Evolutionary conservation across 768 basidiomycete genomes (phyloP).

Genomic region (Suillus plorans): DNA sequence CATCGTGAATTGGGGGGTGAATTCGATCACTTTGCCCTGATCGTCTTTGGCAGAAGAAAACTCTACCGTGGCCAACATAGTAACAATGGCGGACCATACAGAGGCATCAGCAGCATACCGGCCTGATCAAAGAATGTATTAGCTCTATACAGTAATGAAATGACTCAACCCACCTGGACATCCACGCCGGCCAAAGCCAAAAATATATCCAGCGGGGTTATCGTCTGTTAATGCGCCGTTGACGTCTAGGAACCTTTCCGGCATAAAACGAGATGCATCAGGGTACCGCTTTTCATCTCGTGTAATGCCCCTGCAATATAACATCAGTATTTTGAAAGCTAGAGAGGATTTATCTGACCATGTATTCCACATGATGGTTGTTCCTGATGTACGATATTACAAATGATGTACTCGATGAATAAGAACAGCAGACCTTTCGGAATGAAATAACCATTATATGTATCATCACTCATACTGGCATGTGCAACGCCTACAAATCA

Average conservation of each 20-base stretch:
- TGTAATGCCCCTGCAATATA: slow-evolving; percentile 5
- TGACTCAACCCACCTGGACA: slow-evolving; percentile 6
- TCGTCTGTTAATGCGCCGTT: slow-evolving; percentile 7
- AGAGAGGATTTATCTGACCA: background rate
- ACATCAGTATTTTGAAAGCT: background rate
- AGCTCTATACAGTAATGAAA: too few relatives aligned
- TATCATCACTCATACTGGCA: slow-evolving; percentile 30
- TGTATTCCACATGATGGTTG: background rate
- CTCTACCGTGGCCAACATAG: slow-evolving; percentile 5
- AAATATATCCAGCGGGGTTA: slow-evolving; percentile 3
- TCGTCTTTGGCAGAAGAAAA: slow-evolving; percentile 4
- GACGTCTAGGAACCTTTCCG: slow-evolving; percentile 14
- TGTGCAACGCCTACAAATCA: background rate
- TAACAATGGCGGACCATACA: slow-evolving; percentile 7
- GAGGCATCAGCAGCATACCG: slow-evolving; percentile 1
- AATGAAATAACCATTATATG: slow-evolving; percentile 35
- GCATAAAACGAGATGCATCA: slow-evolving; percentile 14
- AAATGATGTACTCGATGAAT: background rate
- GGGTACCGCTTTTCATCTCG: slow-evolving; percentile 6
- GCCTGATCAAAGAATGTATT: background rate
- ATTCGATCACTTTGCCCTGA: slow-evolving; percentile 4
- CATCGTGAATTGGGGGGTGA: slow-evolving; percentile 1
- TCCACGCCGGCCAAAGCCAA: slow-evolving; percentile 15
- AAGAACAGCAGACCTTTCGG: slow-evolving; percentile 20
- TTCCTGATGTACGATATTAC: background rate